A percentile compares a stretch with the other conserved stretches of the same genome.
These are phyloP conservation scores for Fusarium keratoplasticum DNA, from an alignment of 2,329 filamentous ascomycete genomes.

Conservation along the genomic window DNA sequence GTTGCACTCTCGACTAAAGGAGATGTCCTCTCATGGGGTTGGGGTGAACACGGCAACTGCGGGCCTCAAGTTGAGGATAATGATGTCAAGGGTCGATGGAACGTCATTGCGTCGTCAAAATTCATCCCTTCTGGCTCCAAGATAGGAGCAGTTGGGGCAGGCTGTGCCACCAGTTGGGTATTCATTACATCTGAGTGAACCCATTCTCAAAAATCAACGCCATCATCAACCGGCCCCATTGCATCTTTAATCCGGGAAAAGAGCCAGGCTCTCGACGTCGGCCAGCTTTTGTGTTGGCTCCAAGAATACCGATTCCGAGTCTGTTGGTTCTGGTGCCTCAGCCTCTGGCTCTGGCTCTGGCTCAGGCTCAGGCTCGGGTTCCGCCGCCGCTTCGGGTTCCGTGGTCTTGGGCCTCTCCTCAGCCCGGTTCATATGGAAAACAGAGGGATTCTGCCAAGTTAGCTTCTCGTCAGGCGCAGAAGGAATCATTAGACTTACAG, in stretches of 20 bases:
- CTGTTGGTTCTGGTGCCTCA: slow-evolving; percentile 36
- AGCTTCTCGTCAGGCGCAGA: slow-evolving; percentile 32
- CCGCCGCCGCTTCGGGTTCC: slow-evolving; percentile 11
- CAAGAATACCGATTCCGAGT: slow-evolving; percentile 54
- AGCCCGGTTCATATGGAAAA: slow-evolving; percentile 57
- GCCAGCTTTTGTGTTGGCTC: slow-evolving; percentile 81
- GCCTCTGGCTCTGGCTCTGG: slow-evolving; percentile 10
- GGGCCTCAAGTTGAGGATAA: slow-evolving; percentile 74
- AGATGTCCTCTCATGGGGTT: slow-evolving; percentile 87
- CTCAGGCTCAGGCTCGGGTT: not conserved
- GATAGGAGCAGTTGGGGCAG: slow-evolving; percentile 78
- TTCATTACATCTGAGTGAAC: slow-evolving; percentile 42
- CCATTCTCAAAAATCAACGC: slow-evolving; percentile 13
- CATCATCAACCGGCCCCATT: too few species aligned
- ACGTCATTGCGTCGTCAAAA: slow-evolving; percentile 70
- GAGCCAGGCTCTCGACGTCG: slow-evolving; percentile 66
- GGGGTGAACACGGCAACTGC: slow-evolving; percentile 98
- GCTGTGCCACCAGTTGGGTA: slow-evolving; percentile 91
- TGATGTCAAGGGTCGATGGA: slow-evolving; percentile 77
- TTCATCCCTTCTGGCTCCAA: slow-evolving; percentile 62
- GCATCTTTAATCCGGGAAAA: slow-evolving; percentile 54
- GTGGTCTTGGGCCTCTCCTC: slow-evolving; percentile 38
- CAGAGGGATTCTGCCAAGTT: slow-evolving; percentile 57
- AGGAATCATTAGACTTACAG: slow-evolving; percentile 57
- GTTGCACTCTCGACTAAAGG: slow-evolving; percentile 75